Base-by-base conservation (phyloP, 1,284 basidiomycete genomes). In the Heterobasidion annosum region DNA sequence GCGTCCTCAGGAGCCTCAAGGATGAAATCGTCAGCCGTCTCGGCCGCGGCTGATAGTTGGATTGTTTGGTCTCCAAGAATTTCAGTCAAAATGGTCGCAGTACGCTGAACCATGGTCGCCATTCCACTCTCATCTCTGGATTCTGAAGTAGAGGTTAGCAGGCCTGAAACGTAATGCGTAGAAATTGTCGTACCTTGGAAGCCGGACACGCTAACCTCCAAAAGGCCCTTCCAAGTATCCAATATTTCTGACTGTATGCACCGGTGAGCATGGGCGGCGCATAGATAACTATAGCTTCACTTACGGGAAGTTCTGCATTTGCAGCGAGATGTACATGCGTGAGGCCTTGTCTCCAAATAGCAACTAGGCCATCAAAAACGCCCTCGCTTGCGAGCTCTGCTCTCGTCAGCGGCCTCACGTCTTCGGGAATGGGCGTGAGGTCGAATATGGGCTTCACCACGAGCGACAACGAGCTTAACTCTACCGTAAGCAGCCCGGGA, bases 401-500 rank as follows among this genome's bases (percentile, higher is more conserved):
- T 47, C 69, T 65, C 7, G 73, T 78, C 58, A 90, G 65, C 7
- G 74, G 65, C 33, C 79, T 70, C 44, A 88, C 68, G 60, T 85
- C 81, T 6, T 70, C 66, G 12, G 78, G 56, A 43, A 70, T 69
- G 0, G 79, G 74, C 40, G 78, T 77, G 58, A 81, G 70, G 2
- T 79, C 76, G 54, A 81, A 69, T 19, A 84, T 66, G 1, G 75
- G 69, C 58, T 73, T 72, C 13, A 88, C 77, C 0, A 67, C 67
- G 1, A 61, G 60, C 15, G 75, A 69, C 18, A 86, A 65, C 6
- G 65, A 64, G 50, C 70, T 73, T 65, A 76, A 84, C 2, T 86
- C 83, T 0, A 71, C 70, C 0, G 78, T 78, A 13, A 90, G 68
- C 42, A 89, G 61, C 0, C 83, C 83, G 5, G 83, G 80, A 48